phyloP scores from a whole-genome alignment of 1,284 basidiomycete species.

The Melampsora larici-populina region DNA sequence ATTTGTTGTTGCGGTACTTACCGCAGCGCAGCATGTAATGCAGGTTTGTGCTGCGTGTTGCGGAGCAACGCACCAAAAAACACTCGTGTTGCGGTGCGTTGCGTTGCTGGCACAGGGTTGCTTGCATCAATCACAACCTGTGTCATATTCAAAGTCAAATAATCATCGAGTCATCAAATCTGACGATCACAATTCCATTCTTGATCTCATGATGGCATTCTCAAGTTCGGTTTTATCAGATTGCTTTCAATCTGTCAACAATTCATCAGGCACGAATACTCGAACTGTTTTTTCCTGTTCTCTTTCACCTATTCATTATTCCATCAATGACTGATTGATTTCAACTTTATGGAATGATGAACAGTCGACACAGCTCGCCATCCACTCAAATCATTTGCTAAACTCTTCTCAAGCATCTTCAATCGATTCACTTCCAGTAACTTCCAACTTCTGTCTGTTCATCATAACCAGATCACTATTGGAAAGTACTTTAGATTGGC shows the following conservation, averaged over 20 bases:
- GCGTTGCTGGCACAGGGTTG: too few relatives aligned
- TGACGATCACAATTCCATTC: slow-evolving; percentile 21
- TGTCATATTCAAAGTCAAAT: neutral
- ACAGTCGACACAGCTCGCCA: neutral
- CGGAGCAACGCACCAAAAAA: too few relatives aligned
- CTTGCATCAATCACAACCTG: neutral
- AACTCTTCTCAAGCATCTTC: too few relatives aligned
- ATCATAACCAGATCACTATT: too few relatives aligned
- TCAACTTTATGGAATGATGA: neutral
- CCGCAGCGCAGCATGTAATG: too few relatives aligned
- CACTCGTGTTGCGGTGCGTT: too few relatives aligned
- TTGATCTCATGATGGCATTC: slow-evolving; percentile 33
- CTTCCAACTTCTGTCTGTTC: too few relatives aligned
- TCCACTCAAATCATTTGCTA: slow-evolving; percentile 25
- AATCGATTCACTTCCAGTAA: too few relatives aligned
- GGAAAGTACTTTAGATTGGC: too few relatives aligned
- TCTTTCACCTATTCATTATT: neutral
- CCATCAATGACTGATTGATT: neutral
- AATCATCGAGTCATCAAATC: neutral
- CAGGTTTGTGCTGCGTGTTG: too few relatives aligned
- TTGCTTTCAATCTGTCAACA: slow-evolving; percentile 20
- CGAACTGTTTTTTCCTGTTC: neutral
- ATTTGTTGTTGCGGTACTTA: too few relatives aligned
- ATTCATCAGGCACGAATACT: too few relatives aligned
- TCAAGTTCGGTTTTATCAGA: neutral